Evolutionary conservation across 2,329 filamentous ascomycete genomes (phyloP).

Genomic region (Neofusicoccum sp.): DNA sequence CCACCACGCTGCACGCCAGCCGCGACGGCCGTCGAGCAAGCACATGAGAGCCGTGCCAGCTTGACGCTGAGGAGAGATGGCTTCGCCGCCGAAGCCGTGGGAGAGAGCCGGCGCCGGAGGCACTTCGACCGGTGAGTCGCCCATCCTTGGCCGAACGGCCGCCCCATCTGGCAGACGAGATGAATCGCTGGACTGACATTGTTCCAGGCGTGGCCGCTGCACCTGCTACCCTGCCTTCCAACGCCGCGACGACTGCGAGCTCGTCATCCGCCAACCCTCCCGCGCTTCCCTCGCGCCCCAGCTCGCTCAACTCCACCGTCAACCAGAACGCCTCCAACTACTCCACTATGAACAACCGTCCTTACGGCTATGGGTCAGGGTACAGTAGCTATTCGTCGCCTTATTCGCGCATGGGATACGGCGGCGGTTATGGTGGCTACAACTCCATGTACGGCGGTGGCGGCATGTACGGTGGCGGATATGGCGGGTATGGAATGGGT

Average conservation of each 20-base stretch:
- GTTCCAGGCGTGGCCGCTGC: constrained; percentile 30
- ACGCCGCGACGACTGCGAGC: constrained; percentile 41
- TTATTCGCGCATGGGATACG: constrained; percentile 53
- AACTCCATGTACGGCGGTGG: constrained; percentile 42
- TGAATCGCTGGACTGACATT: constrained; percentile 3
- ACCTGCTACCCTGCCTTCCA: constrained; percentile 44
- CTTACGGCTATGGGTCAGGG: constrained; percentile 50
- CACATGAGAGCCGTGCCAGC: constrained; percentile 26
- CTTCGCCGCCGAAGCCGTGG: constrained; percentile 96
- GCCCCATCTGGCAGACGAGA: background rate
- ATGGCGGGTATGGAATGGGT: constrained; percentile 38
- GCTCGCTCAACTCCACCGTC: constrained; percentile 72
- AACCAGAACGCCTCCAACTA: constrained; percentile 88
- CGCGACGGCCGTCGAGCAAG: constrained; percentile 7
- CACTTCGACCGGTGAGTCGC: constrained; percentile 22
- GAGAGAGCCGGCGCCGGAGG: constrained; percentile 69
- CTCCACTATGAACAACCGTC: constrained; percentile 61
- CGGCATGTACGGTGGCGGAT: constrained; percentile 43
- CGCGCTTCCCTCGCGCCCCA: constrained; percentile 75
- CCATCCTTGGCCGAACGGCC: background rate
- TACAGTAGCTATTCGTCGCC: constrained; percentile 56
- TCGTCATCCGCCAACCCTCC: constrained; percentile 52
- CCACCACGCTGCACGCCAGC: background rate
- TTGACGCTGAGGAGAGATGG: constrained; percentile 43
- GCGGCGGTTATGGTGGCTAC: constrained; percentile 38